Conservation (phyloP, 495 filamentous ascomycete genomes). For the Tuber magnatum region DNA sequence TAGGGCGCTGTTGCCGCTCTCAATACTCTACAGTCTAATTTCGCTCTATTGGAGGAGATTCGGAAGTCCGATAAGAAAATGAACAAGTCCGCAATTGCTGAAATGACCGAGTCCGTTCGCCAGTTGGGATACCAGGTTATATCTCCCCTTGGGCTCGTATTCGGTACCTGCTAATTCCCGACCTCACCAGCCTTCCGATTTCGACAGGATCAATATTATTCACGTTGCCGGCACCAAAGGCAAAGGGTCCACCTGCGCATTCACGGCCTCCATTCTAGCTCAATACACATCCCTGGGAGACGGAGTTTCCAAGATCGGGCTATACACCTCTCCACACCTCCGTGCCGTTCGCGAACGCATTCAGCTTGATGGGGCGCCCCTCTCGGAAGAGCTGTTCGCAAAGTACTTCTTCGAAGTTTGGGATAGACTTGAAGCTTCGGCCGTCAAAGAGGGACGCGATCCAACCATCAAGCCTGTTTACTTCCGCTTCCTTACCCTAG, state of each 20-base stretch:
- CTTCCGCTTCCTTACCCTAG: conserved; percentile 80
- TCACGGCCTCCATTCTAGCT: conserved; percentile 45
- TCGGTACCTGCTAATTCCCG: background rate
- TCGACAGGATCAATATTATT: conserved; percentile 43
- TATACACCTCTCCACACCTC: conserved; percentile 64
- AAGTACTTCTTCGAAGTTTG: conserved; percentile 62
- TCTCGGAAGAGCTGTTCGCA: conserved; percentile 51
- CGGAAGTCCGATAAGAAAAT: conserved; percentile 55
- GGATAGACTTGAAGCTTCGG: conserved; percentile 48
- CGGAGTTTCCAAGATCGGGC: conserved; percentile 47
- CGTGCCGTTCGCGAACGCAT: conserved; percentile 59
- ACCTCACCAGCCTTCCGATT: conserved; percentile 26
- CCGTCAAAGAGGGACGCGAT: conserved; percentile 45
- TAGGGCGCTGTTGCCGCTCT: conserved; percentile 78
- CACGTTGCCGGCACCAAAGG: conserved; percentile 60
- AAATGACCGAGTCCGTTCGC: conserved; percentile 73
- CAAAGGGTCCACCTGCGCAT: conserved; percentile 52
- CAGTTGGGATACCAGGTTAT: conserved; percentile 58
- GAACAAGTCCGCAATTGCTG: conserved; percentile 72
- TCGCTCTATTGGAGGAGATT: conserved; percentile 65
- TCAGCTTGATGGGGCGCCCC: conserved; percentile 50
- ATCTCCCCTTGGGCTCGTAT: conserved; percentile 47
- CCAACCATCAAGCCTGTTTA: conserved; percentile 67
- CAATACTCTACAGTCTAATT: conserved; percentile 86
- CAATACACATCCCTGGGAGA: conserved; percentile 36